Conservation (phyloP, 257 asterid genomes). For the Buddleja alternifolia region DNA sequence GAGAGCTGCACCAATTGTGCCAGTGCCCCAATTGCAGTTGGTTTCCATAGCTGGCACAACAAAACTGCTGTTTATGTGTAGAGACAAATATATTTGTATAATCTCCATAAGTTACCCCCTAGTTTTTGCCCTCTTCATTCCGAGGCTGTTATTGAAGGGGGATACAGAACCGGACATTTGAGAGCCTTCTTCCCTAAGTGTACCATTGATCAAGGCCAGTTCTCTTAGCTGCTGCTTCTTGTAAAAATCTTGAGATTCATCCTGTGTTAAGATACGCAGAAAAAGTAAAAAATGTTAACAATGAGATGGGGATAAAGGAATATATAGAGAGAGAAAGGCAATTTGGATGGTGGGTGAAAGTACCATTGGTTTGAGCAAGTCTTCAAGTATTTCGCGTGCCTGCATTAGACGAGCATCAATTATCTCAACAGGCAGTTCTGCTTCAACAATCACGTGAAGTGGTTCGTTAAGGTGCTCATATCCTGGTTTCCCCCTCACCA, state of each 20-base stretch:
- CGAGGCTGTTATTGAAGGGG: constrained; percentile 88
- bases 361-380: constrained; percentile 96
- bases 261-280: constrained; percentile 50
- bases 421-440: constrained; percentile 91
- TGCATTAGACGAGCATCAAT: constrained; percentile 92
- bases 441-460: constrained; percentile 93
- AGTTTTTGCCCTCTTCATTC: constrained; percentile 99
- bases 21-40: constrained; percentile 51
- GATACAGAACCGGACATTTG: constrained; percentile 94
- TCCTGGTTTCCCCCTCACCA: constrained; percentile 99
- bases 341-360: constrained; percentile 32
- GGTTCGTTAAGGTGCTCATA: constrained; percentile 97
- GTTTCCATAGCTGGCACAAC: constrained; percentile 48
- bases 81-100: constrained; percentile 20
- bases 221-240: constrained; percentile 95
- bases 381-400: constrained; percentile 91
- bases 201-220: constrained; percentile 91
- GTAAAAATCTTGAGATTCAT: constrained; percentile 84
- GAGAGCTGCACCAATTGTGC: constrained; percentile 46
- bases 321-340: constrained; percentile 6
- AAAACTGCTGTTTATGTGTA: constrained; percentile 39
- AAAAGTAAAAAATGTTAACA: neutral
- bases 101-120: constrained; percentile 58
- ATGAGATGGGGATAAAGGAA: neutral
- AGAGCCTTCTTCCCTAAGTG: constrained; percentile 88